Evolutionary conservation across 1,284 basidiomycete genomes (phyloP), one percentile per base, ranked within the genome.

Genomic region (Phellinidium pouzarii): DNA sequence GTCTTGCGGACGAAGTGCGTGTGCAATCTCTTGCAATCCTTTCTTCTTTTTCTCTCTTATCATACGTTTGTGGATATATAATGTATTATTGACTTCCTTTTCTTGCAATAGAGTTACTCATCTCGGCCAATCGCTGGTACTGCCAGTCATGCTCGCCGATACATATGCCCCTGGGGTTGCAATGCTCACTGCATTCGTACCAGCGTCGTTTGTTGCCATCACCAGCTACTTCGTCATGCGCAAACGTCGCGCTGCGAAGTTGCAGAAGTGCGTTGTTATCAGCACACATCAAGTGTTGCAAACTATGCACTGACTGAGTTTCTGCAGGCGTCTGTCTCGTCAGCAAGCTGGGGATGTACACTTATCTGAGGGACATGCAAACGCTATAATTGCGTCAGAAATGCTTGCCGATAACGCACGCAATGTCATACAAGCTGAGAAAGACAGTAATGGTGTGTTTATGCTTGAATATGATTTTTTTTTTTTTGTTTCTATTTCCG

Each of bases 261-360:
- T 66, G 37, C 54, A 62, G 22, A 60, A 60, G 69, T 71, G 52
- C 26, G 68, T 62, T 14, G 12, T 34, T 44, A n/a, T 34, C 5
- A 26, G 11, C 26, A 26, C 27, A 29, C 42, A 34, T 23, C 26
- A 19, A 38, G n/a, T 42, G n/a, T n/a, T n/a, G n/a, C n/a, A n/a
- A n/a, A n/a, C n/a, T n/a, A 41, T 31, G 44, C 40, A 68, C 68
- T 50, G 59, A 75, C 34, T 58, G 57, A 4, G 22, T 71, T 44
- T 50, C 67, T 40, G 61, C 14, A 55, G 54, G 31, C 50, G 50
- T 12, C 14, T 87, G 60, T 72, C 72, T 29, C 72, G 70, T 27
- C 68, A 71, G 44, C 69, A 65, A 44, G 76, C 77, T 46, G 72
- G 85, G 58, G 71, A 71, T 50, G 84, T 86, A 50, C 73, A 77